Conservation (phyloP, 169 alveolate species). For the Cryptosporidium canis region DNA sequence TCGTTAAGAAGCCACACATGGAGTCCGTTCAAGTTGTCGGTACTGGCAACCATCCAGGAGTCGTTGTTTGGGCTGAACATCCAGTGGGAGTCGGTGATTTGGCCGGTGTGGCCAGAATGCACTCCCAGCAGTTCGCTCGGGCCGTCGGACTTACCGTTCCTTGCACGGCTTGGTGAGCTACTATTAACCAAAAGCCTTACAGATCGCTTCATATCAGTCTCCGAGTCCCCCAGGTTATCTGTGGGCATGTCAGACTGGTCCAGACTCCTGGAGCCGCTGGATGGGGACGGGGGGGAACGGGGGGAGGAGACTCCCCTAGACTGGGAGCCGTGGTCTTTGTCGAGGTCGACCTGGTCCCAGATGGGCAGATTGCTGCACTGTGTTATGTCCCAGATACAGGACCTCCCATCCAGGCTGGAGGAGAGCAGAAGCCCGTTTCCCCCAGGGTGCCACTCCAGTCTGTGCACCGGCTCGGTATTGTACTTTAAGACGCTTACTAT, state of each 20-base stretch:
- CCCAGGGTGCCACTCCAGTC: constrained; percentile 70
- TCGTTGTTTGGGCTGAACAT: constrained; percentile 55
- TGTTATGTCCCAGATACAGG: constrained; percentile 58
- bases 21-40: constrained; percentile 37
- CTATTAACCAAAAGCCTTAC: not conserved
- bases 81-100: constrained; percentile 64
- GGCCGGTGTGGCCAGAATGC: constrained; percentile 61
- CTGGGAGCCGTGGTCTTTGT: not conserved
- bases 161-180: not conserved
- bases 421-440: constrained; percentile 62
- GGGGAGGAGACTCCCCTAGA: no score
- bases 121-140: constrained; percentile 61
- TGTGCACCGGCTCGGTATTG: constrained; percentile 20
- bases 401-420: constrained; percentile 47
- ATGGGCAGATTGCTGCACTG: constrained; percentile 47
- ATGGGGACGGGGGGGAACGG: not conserved
- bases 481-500: constrained; percentile 22
- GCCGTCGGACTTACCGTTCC: constrained; percentile 37
- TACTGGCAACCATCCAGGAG: constrained; percentile 66
- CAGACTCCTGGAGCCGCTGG: not conserved
- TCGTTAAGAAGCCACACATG: constrained; percentile 66
- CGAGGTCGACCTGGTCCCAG: constrained; percentile 44
- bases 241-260: not conserved
- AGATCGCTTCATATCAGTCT: constrained; percentile 9
- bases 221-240: not conserved